Evolutionary conservation across 2,329 filamentous ascomycete species (phyloP).

Genomic region (Penicillium italicum): DNA sequence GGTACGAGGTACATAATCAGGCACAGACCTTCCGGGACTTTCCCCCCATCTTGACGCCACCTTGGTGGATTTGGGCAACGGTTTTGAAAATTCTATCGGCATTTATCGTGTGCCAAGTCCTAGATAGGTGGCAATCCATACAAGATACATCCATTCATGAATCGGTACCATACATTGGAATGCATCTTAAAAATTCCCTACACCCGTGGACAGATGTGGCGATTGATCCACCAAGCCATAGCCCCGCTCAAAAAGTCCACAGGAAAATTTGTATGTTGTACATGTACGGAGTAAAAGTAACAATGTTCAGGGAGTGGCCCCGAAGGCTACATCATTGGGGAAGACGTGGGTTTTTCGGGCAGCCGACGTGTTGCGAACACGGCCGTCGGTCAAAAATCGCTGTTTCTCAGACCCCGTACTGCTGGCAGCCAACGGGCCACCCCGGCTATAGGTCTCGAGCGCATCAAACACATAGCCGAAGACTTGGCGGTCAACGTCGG

Average conservation of each 20-base stretch:
- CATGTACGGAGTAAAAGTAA: no score
- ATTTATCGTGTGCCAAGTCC: constrained; percentile 2
- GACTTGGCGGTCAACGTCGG: constrained; percentile 76
- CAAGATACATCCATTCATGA: background rate
- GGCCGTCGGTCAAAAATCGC: constrained; percentile 4
- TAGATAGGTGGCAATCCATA: background rate
- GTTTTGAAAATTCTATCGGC: background rate
- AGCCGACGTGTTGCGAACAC: constrained; percentile 18
- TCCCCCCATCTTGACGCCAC: background rate
- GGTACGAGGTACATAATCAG: background rate
- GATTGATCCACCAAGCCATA: background rate
- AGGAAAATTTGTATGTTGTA: background rate
- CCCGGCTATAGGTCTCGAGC: constrained; percentile 59
- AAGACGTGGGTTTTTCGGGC: background rate
- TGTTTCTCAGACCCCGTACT: background rate
- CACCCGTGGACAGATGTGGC: background rate
- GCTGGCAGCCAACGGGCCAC: background rate
- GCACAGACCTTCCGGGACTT: background rate
- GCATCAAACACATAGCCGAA: constrained; percentile 92
- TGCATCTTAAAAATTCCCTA: background rate
- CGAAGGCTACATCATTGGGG: background rate
- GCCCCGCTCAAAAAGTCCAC: background rate
- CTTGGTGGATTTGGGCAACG: background rate
- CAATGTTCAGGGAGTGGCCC: background rate
- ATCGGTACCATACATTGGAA: background rate